phyloP scores from a whole-genome alignment of 306 rosid species.

The Luffa acutangula region DNA sequence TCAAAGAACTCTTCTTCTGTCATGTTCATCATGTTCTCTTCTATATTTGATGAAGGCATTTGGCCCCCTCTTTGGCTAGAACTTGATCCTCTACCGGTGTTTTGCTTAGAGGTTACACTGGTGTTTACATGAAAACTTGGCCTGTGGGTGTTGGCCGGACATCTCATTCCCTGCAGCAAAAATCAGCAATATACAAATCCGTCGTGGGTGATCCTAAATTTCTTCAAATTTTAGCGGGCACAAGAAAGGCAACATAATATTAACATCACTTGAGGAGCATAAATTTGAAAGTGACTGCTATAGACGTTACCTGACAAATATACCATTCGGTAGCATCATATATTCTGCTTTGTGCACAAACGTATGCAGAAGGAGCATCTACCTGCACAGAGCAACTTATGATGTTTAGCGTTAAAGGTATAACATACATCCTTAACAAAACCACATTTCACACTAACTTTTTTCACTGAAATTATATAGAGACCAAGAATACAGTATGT shows the following conservation, averaged over 20 bases:
- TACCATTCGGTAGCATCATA: constrained; percentile 96
- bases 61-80: constrained; percentile 69
- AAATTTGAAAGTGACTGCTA: background rate
- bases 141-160: constrained; percentile 82
- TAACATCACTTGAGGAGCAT: background rate
- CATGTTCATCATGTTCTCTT: constrained; percentile 73
- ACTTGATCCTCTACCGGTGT: constrained; percentile 53
- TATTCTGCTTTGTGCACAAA: constrained; percentile 87
- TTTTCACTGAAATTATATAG: background rate
- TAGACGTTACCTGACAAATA: constrained; percentile 72
- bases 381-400: constrained; percentile 38
- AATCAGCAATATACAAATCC: background rate
- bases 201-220: background rate
- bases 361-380: constrained; percentile 60
- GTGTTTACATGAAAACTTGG: constrained; percentile 98
- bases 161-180: constrained; percentile 85
- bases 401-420: background rate
- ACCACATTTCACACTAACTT: background rate
- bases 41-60: constrained; percentile 49
- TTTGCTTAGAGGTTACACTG: constrained; percentile 56
- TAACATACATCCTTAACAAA: background rate
- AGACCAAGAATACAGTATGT: background rate
- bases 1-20: constrained; percentile 85
- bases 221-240: background rate
- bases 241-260: background rate